These are phyloP conservation scores for Lactarius pseudohatsudake DNA, from an alignment of 768 basidiomycete genomes.

Conservation along the genomic window DNA sequence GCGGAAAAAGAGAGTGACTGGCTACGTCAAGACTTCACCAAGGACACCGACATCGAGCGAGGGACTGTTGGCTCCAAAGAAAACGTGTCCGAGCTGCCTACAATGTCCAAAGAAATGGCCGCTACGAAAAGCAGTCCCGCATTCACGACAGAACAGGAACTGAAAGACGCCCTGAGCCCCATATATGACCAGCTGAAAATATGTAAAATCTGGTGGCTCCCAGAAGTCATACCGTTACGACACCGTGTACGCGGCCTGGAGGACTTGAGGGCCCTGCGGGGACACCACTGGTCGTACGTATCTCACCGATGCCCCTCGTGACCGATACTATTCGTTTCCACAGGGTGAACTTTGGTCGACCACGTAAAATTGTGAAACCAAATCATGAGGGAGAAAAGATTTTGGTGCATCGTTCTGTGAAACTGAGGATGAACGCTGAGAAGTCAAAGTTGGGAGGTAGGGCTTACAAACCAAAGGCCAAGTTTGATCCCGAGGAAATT, in stretches of 20 bases:
- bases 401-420: slow-evolving; percentile 12
- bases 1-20: background rate
- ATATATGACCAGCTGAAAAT: slow-evolving; percentile 59
- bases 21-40: slow-evolving; percentile 31
- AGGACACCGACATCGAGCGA: slow-evolving; percentile 36
- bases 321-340: background rate
- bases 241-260: slow-evolving; percentile 3
- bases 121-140: slow-evolving; percentile 25
- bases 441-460: slow-evolving; percentile 31
- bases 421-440: slow-evolving; percentile 21
- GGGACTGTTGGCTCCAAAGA: slow-evolving; percentile 30
- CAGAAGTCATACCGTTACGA: slow-evolving; percentile 47
- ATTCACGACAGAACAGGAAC: slow-evolving; percentile 54
- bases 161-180: slow-evolving; percentile 53
- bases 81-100: slow-evolving; percentile 23
- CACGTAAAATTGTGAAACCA: slow-evolving; percentile 4
- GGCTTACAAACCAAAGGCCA: slow-evolving; percentile 36
- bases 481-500: slow-evolving; percentile 30
- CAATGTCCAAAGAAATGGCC: slow-evolving; percentile 15
- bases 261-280: background rate
- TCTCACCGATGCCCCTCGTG: background rate
- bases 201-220: slow-evolving; percentile 58
- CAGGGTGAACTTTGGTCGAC: slow-evolving; percentile 12
- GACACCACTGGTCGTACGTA: slow-evolving; percentile 10
- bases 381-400: slow-evolving; percentile 2